A percentile compares a stretch with the other conserved stretches of the same genome.
Evolutionary conservation across 306 rosid species (phyloP).

Genomic region (Trifolium repens): DNA sequence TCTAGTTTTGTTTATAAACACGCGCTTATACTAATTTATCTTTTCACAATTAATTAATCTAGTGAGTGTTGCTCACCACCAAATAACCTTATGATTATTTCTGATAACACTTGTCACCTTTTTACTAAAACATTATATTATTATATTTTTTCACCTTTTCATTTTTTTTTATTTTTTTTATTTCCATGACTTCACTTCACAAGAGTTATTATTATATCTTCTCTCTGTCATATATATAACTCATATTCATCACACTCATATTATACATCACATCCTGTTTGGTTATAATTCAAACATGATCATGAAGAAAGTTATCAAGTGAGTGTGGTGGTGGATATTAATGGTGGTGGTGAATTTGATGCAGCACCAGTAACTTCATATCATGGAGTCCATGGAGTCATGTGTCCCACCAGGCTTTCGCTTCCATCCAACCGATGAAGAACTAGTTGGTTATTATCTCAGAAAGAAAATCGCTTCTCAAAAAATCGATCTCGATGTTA

Average conservation of each 20-base stretch:
- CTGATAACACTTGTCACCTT: conserved; percentile 79
- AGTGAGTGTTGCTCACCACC: conserved; percentile 68
- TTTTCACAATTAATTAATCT: neutral
- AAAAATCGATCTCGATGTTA: conserved; percentile 96
- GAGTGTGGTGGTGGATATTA: conserved; percentile 41
- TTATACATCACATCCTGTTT: conserved; percentile 33
- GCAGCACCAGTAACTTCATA: conserved; percentile 54
- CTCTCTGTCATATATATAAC: conserved; percentile 1
- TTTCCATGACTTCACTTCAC: conserved; percentile 8
- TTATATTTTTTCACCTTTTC: conserved; percentile 36
- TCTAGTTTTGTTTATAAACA: conserved; percentile 65
- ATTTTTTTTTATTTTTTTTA: conserved; percentile 9
- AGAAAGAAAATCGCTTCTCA: conserved; percentile 90
- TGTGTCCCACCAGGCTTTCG: conserved; percentile 98
- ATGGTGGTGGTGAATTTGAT: conserved; percentile 77
- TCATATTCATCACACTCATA: conserved; percentile 23
- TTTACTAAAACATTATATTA: conserved; percentile 41
- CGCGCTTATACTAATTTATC: conserved; percentile 59
- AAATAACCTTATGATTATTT: conserved; percentile 80
- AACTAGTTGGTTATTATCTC: conserved; percentile 92
- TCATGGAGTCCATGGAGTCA: conserved; percentile 64
- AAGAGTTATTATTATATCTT: conserved; percentile 17
- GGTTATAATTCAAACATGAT: conserved; percentile 60
- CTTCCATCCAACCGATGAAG: conserved; percentile 97
- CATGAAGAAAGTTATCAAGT: conserved; percentile 48